These are phyloP conservation scores for Fusarium globosum DNA, from an alignment of 2,329 filamentous ascomycete genomes.

Conservation along the genomic window DNA sequence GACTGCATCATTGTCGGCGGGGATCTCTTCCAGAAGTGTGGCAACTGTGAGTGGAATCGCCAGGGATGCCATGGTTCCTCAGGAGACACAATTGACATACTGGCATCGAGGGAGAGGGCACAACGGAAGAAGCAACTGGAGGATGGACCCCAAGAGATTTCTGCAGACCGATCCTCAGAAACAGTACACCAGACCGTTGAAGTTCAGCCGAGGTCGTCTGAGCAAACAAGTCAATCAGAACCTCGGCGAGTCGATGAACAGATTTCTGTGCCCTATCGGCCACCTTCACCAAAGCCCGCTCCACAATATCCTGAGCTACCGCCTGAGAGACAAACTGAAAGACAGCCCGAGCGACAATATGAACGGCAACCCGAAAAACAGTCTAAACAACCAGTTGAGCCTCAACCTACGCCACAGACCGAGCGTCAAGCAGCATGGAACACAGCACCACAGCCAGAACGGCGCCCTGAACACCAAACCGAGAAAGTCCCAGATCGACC, in stretches of 20 bases:
- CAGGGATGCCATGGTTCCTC: slow-evolving; percentile 51
- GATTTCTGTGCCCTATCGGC: slow-evolving; percentile 14
- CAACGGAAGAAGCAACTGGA: slow-evolving; percentile 24
- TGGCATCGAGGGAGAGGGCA: slow-evolving; percentile 28
- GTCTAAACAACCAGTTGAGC: neutral
- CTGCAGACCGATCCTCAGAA: neutral
- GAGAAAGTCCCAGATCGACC: neutral
- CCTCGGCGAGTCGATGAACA: slow-evolving; percentile 2
- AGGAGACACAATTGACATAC: slow-evolving; percentile 38
- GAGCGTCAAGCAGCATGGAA: neutral
- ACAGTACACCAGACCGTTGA: slow-evolving; percentile 17
- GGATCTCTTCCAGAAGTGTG: slow-evolving; percentile 58
- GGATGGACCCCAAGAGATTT: neutral
- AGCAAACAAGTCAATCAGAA: neutral
- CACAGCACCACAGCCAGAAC: neutral
- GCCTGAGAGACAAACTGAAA: neutral
- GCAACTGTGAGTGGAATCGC: slow-evolving; percentile 63
- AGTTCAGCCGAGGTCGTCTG: slow-evolving; percentile 17
- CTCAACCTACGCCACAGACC: neutral
- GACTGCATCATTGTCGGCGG: slow-evolving; percentile 58
- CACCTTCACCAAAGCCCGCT: slow-evolving; percentile 13
- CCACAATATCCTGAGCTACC: neutral
- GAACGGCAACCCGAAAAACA: neutral
- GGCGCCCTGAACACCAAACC: neutral
- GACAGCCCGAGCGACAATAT: neutral